phyloP scores from a whole-genome alignment of 75 land plant genomes.

The Chamaecyparis obtusa region DNA sequence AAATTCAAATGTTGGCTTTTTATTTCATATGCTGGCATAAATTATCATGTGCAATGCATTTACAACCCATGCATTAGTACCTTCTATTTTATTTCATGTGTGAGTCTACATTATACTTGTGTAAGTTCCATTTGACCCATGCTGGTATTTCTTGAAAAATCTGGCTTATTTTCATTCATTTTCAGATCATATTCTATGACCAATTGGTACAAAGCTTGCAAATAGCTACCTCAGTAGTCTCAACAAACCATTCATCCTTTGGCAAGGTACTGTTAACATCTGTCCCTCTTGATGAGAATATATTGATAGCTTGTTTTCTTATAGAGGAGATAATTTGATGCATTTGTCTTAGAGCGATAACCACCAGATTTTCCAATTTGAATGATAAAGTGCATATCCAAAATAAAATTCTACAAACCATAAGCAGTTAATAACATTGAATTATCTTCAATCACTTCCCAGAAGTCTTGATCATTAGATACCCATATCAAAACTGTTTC shows the following conservation, averaged over 20 bases:
- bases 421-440: conserved; percentile 48
- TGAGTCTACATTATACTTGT: no score
- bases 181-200: conserved; percentile 42
- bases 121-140: no score
- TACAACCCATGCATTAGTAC: no score
- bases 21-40: no score
- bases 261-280: conserved; percentile 75
- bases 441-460: conserved; percentile 79
- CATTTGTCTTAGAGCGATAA: conserved; percentile 66
- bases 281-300: conserved; percentile 67
- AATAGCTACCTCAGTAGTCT: conserved; percentile 71
- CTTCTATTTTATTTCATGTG: no score
- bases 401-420: conserved; percentile 83
- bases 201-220: conserved; percentile 41
- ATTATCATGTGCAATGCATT: no score
- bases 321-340: conserved; percentile 54
- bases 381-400: conserved; percentile 88
- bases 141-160: no score
- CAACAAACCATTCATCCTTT: conserved; percentile 64
- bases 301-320: conserved; percentile 61
- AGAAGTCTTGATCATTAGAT: conserved; percentile 80
- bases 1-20: no score
- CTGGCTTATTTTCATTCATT: no score
- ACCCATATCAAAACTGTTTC: conserved; percentile 80
- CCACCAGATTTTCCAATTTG: conserved; percentile 75